A percentile compares a stretch with the other conserved stretches of the same genome.
Conservation (phyloP, 139 green algal genomes). For the Coccomyxa sp. region DNA sequence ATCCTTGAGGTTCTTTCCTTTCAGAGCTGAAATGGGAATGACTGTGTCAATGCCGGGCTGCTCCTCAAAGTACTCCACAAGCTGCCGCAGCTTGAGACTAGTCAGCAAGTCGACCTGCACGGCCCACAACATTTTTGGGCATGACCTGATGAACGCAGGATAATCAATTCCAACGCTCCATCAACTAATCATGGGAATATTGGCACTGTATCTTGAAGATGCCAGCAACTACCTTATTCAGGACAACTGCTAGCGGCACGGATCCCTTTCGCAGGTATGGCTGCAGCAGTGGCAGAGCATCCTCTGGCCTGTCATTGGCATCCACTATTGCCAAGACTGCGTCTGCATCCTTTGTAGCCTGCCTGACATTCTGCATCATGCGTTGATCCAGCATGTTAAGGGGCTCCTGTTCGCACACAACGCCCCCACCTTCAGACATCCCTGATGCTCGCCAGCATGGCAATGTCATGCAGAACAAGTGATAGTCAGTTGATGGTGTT, state of each 20-base stretch:
- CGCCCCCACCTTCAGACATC: not conserved
- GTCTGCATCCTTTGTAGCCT: constrained; percentile 72
- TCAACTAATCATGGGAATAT: not conserved
- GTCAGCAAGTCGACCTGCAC: constrained; percentile 48
- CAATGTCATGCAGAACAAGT: not conserved
- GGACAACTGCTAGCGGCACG: not conserved
- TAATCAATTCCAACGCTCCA: not conserved
- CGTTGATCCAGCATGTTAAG: constrained; percentile 81
- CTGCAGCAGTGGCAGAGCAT: constrained; percentile 72
- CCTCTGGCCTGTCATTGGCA: constrained; percentile 32
- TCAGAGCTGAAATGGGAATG: constrained; percentile 39
- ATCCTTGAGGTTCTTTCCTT: constrained; percentile 29
- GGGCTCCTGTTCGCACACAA: constrained; percentile 24
- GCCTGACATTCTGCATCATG: constrained; percentile 87
- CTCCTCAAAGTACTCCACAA: constrained; percentile 46
- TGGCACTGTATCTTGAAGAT: not conserved
- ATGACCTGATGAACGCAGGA: not conserved
- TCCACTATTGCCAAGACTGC: constrained; percentile 81
- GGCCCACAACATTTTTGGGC: not conserved
- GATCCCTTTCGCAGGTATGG: not conserved
- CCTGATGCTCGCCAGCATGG: no score
- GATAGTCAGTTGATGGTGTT: not conserved
- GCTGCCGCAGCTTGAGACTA: constrained; percentile 26
- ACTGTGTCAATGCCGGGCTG: constrained; percentile 24
- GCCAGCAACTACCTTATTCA: constrained; percentile 12